Evolutionary conservation across 192 early-diverging fungal genomes (phyloP).

Genomic region (Borealophlyctis nickersoniae): DNA sequence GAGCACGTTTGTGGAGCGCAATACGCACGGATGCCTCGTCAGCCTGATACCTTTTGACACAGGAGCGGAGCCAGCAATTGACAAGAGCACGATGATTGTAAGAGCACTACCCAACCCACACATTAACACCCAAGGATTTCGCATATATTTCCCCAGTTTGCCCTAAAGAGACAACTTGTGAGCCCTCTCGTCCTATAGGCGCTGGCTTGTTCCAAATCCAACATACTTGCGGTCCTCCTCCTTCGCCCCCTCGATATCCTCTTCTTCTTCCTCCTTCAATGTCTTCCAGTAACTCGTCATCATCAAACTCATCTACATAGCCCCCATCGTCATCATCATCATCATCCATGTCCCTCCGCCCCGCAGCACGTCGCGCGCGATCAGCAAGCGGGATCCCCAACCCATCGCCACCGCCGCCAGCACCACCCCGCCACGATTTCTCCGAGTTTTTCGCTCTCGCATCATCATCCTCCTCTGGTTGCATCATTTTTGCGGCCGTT

Average conservation of each 20-base stretch:
- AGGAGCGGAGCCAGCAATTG: no score
- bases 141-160: constrained; percentile 9
- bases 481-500: not conserved
- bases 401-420: not conserved
- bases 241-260: not conserved
- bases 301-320: constrained; percentile 3
- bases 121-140: constrained; percentile 24
- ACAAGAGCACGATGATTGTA: constrained; percentile 20
- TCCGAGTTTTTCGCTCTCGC: not conserved
- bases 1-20: not conserved
- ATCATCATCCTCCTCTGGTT: not conserved
- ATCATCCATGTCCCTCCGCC: not conserved
- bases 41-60: no score
- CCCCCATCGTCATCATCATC: constrained; percentile 17
- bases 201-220: not conserved
- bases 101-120: constrained; percentile 20
- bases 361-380: constrained; percentile 2
- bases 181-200: not conserved
- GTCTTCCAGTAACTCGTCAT: constrained; percentile 6
- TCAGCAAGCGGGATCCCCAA: not conserved
- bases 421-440: not conserved
- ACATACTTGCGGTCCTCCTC: not conserved
- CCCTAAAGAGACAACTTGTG: not conserved
- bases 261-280: not conserved
- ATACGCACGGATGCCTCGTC: constrained; percentile 1